Evolutionary conservation across 768 basidiomycete genomes (phyloP), one percentile per base, ranked within the genome.

Genomic region (Boletus bicolor): DNA sequence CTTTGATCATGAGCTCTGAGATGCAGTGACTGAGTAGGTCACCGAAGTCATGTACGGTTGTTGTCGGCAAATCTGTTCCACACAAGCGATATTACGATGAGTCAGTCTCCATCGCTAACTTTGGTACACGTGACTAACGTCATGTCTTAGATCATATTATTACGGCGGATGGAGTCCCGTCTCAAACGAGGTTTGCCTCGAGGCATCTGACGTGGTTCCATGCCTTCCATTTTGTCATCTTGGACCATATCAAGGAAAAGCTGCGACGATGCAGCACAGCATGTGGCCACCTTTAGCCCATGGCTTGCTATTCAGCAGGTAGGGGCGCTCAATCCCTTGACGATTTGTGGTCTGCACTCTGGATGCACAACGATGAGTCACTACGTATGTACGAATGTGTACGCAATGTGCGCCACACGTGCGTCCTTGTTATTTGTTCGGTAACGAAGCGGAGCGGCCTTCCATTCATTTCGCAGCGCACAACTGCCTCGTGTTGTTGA

Each of bases 401-500:
- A 17, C 43, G 30, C 17, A 52, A 37, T 55, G 32, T 53, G 53
- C 35, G 52, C 28, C 43, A 44, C 60, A 42, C 58, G 61, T 60
- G 61, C 34, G 24, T 45, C 43, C 19, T 47, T 36, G 37, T 51
- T 38, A 41, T 46, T 35, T 48, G 42, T 49, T 50, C 44, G 44
- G 53, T 43, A 56, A 51, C 52, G 58, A 54, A 58, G 55, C 58
- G 62, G 60, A 62, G 67, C 53, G 51, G 57, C 43, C 50, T 61
- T 63, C 55, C 55, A 57, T 67, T 62, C 71, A 69, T 65, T 61
- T 64, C 32, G 49, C 10, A 35, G 51, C 55, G 38, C 60, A 58
- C 69, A 61, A 53, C 57, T 60, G 42, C 69, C 69, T 65, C 69
- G 60, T 73, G 69, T 57, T 53, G 53, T 54, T 42, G 51, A 14